Evolutionary conservation across 257 asterid genomes (phyloP), one percentile per base, ranked within the genome.

Genomic region (Forsythia suspensa): DNA sequence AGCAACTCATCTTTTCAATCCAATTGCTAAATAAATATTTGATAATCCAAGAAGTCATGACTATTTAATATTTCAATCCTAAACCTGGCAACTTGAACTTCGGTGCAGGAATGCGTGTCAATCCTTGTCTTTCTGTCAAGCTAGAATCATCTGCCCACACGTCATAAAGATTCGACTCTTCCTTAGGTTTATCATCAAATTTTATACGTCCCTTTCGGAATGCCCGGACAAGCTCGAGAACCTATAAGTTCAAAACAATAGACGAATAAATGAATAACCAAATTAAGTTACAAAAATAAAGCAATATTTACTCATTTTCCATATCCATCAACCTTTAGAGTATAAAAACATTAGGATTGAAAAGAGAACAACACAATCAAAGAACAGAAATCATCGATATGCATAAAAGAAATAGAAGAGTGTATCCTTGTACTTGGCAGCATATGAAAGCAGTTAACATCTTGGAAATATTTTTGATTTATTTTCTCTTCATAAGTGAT

Each of bases 71-170:
- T 70, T 16, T 78, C 40, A 71, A 68, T n/a, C 75, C 12, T 63
- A 52, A 34, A 94, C 99, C 97, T 82, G 98, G 97, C 81, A 92
- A 82, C 83, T 96, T 96, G 48, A 92, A 85, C 82, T 93, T 95
- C 65, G 99, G 99, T 34, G 98, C 94, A 69, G 99, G 97, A 82
- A 93, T 92, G 82, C 91, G 93, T 46, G 97, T 90, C 91, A 92
- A 83, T 48, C 97, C 96, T 73, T 87, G 97, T 75, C 98, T 89
- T 80, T 90, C 99, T 51, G 89, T 79, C 21, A 92, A 55, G 82
- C 72, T 89, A 71, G 97, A 77, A 81, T 96, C 97, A 87, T 92
- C 98, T 41, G 84, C 83, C 99, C 99, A 96, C 83, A 94, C 77
- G 71, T 79, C 89, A 80, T 91, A 95, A 75, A 80, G 77, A 41